Conservation (phyloP, 2,329 filamentous ascomycete genomes). For the Aspergillus vadensis region DNA sequence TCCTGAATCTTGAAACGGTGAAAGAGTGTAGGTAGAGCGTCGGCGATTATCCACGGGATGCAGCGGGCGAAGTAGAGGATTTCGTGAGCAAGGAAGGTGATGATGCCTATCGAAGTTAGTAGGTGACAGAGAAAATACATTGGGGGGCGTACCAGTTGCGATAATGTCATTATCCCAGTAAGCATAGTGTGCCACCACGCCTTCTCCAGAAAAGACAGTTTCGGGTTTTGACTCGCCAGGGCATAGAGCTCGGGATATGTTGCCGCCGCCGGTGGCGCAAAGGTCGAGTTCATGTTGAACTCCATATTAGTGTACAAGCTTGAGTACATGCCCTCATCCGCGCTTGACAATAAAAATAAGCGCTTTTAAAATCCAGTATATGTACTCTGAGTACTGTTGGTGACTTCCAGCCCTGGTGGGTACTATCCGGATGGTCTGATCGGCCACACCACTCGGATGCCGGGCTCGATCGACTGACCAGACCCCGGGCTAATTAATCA, state of each 20-base stretch:
- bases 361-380: not conserved
- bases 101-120: constrained; percentile 66
- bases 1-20: constrained; percentile 91
- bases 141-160: constrained; percentile 49
- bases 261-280: constrained; percentile 39
- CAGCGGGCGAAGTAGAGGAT: constrained; percentile 86
- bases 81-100: constrained; percentile 95
- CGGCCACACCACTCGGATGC: constrained; percentile 26
- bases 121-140: not conserved
- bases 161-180: constrained; percentile 96
- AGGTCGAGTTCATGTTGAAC: constrained; percentile 18
- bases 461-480: constrained; percentile 13
- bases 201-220: constrained; percentile 80
- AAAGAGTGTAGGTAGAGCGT: constrained; percentile 75
- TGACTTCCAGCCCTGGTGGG: not conserved
- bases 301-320: constrained; percentile 16
- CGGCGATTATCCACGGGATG: constrained; percentile 87
- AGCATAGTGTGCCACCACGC: constrained; percentile 93
- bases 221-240: constrained; percentile 71
- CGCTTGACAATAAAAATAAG: not conserved
- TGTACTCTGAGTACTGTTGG: not conserved
- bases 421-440: constrained; percentile 24
- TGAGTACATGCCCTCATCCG: not conserved
- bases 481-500: constrained; percentile 8
- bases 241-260: constrained; percentile 65